These are phyloP conservation scores for Coccinonectria pachysandricola DNA, from an alignment of 2,329 filamentous ascomycete species.

Conservation along the genomic window DNA sequence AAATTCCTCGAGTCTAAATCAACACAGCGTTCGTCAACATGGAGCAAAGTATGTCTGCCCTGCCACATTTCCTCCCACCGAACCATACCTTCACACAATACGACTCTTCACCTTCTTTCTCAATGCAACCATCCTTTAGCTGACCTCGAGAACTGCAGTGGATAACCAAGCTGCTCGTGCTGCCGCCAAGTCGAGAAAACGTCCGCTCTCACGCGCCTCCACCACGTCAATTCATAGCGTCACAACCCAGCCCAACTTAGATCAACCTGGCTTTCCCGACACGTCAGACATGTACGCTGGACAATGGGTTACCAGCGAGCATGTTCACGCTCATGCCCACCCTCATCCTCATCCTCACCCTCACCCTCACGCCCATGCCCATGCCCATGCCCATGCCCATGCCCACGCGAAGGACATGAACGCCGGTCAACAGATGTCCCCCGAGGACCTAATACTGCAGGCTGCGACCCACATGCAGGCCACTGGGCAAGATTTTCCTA, in stretches of 20 bases:
- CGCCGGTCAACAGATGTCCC: slow-evolving; percentile 36
- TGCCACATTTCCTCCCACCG: slow-evolving; percentile 6
- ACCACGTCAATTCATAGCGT: slow-evolving; percentile 47
- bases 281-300: slow-evolving; percentile 34
- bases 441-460: slow-evolving; percentile 51
- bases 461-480: slow-evolving; percentile 45
- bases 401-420: slow-evolving; percentile 33
- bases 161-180: slow-evolving; percentile 23
- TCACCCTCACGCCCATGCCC: slow-evolving; percentile 9
- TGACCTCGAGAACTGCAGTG: no score
- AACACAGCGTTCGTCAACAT: slow-evolving; percentile 23
- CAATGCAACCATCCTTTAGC: no score
- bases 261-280: slow-evolving; percentile 35
- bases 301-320: slow-evolving; percentile 39
- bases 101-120: slow-evolving; percentile 3
- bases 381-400: slow-evolving; percentile 17
- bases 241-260: slow-evolving; percentile 40
- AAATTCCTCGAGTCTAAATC: slow-evolving; percentile 19
- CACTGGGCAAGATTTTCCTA: slow-evolving; percentile 38
- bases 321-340: slow-evolving; percentile 9
- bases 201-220: slow-evolving; percentile 44
- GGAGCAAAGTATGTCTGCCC: slow-evolving; percentile 26
- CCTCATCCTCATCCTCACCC: no score
- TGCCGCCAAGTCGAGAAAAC: slow-evolving; percentile 34
- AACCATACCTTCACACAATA: slow-evolving; percentile 8